Percentiles rank a stretch among this genome's conserved stretches.
phyloP scores from a whole-genome alignment of 495 filamentous ascomycete genomes.

The Sphaerosporella brunnea region DNA sequence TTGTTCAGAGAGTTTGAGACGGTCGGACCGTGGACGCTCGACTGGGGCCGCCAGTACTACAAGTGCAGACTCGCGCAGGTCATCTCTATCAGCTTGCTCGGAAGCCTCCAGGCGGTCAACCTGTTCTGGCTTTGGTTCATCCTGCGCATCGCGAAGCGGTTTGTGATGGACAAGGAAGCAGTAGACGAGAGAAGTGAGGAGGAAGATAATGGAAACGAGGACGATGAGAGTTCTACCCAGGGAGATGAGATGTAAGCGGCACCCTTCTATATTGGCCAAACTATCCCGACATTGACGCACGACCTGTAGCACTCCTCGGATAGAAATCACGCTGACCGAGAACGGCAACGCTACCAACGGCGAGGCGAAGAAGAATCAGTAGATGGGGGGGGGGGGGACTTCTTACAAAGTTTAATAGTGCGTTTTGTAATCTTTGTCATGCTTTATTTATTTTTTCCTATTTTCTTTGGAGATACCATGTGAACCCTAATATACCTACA shows the following conservation, averaged over 20 bases:
- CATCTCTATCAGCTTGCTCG: constrained; percentile 54
- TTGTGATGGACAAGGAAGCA: constrained; percentile 33
- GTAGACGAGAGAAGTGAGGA: constrained; percentile 44
- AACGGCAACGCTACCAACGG: background rate
- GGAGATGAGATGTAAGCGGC: constrained; percentile 6
- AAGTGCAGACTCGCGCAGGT: constrained; percentile 61
- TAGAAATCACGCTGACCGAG: background rate
- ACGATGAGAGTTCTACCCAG: constrained; percentile 5
- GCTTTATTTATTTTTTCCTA: too few relatives aligned
- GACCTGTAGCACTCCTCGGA: background rate
- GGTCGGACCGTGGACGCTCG: constrained; percentile 69
- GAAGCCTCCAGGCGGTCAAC: constrained; percentile 61
- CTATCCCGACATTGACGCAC: background rate
- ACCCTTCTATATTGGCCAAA: constrained; percentile 32
- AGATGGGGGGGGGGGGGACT: too few relatives aligned
- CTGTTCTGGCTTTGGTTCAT: constrained; percentile 80
- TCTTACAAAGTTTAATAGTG: too few relatives aligned
- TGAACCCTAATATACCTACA: too few relatives aligned
- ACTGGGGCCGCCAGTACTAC: constrained; percentile 72
- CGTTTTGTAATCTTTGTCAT: too few relatives aligned
- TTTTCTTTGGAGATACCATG: too few relatives aligned
- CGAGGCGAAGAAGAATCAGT: background rate
- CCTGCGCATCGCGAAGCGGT: constrained; percentile 48
- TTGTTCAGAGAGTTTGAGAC: constrained; percentile 76
- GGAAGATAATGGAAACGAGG: constrained; percentile 36